Percentiles rank a stretch among this genome's conserved stretches.
Conservation (phyloP, 2,329 filamentous ascomycete genomes). For the Phyllachora maydis region DNA sequence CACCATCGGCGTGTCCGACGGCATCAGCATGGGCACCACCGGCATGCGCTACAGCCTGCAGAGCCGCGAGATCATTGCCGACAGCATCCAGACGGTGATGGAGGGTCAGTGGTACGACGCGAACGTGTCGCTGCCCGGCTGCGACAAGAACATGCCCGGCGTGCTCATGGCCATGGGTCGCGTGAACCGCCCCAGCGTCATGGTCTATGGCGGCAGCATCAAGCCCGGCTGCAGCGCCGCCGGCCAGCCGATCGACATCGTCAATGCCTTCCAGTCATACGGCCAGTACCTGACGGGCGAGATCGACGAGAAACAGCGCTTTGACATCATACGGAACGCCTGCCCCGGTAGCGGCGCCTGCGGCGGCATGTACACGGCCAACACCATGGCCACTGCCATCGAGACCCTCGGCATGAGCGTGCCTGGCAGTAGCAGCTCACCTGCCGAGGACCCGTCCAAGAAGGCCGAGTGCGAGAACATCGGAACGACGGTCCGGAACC, state of each 20-base stretch:
- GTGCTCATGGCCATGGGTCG: slow-evolving; percentile 86
- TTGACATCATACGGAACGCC: slow-evolving; percentile 84
- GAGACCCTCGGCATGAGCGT: slow-evolving; percentile 59
- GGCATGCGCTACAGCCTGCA: slow-evolving; percentile 94
- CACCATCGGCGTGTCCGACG: slow-evolving; percentile 93
- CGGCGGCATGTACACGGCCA: slow-evolving; percentile 69
- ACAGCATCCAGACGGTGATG: slow-evolving; percentile 98
- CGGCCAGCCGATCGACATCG: slow-evolving; percentile 71
- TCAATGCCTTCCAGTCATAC: slow-evolving; percentile 95
- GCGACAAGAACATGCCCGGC: slow-evolving; percentile 99
- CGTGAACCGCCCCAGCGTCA: slow-evolving; percentile 82
- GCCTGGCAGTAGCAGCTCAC: slow-evolving; percentile 64
- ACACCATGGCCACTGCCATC: slow-evolving; percentile 57
- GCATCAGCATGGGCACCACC: slow-evolving; percentile 92
- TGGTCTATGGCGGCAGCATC: slow-evolving; percentile 96
- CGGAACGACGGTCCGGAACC: slow-evolving; percentile 52
- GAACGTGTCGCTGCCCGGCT: slow-evolving; percentile 90
- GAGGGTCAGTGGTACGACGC: slow-evolving; percentile 96
- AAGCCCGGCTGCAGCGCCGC: slow-evolving; percentile 67
- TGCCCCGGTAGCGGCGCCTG: slow-evolving; percentile 72
- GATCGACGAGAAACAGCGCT: slow-evolving; percentile 77
- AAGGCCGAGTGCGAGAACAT: slow-evolving; percentile 50
- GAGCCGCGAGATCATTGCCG: slow-evolving; percentile 89
- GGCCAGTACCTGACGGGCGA: slow-evolving; percentile 85
- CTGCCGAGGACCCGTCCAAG: slow-evolving; percentile 55